Conservation (phyloP, 2,329 filamentous ascomycete genomes). For the Penicillium freii region DNA sequence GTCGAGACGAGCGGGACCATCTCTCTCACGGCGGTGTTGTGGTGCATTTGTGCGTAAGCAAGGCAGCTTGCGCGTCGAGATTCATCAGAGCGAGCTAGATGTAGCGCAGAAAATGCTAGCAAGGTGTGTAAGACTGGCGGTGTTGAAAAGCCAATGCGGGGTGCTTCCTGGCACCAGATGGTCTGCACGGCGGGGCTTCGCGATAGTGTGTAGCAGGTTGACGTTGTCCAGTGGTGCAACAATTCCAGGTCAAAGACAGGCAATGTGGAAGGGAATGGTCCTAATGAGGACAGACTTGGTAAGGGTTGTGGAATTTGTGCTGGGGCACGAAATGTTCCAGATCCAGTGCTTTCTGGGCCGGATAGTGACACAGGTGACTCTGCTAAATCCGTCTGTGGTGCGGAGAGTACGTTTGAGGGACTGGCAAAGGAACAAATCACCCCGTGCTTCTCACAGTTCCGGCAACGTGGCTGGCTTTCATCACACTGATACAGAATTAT, state of each 20-base stretch:
- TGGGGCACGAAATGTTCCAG: neutral
- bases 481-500: no score
- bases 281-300: neutral
- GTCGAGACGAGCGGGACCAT: constrained; percentile 36
- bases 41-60: constrained; percentile 38
- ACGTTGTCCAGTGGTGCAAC: constrained; percentile 53
- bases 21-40: constrained; percentile 33
- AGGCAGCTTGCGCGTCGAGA: constrained; percentile 43
- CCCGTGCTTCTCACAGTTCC: no score
- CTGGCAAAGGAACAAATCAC: no score
- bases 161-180: constrained; percentile 33
- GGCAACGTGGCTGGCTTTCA: no score
- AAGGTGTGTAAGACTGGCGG: constrained; percentile 52
- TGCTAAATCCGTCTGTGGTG: no score
- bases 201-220: constrained; percentile 7
- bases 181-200: no score
- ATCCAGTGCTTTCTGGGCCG: neutral
- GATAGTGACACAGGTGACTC: neutral
- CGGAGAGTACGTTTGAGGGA: no score
- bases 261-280: constrained; percentile 8
- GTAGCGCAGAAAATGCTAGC: constrained; percentile 50
- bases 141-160: constrained; percentile 48
- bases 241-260: constrained; percentile 50
- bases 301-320: neutral
- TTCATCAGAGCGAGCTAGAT: constrained; percentile 46